phyloP scores from a whole-genome alignment of 2,329 filamentous ascomycete genomes.

The Didymella lethalis region DNA sequence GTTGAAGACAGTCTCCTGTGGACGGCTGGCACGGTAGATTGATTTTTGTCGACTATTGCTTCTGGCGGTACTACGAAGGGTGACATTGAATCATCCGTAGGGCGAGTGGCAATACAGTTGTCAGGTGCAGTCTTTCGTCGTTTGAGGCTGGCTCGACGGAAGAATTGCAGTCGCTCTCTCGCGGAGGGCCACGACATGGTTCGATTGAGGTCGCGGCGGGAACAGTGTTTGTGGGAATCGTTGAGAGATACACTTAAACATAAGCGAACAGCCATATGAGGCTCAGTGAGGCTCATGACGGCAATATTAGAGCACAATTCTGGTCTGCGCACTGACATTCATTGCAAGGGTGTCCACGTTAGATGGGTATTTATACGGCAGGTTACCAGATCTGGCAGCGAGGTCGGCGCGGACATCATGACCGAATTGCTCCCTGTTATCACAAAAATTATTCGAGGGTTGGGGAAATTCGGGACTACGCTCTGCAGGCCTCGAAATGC shows the following conservation, averaged over 20 bases:
- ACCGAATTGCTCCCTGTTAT: neutral
- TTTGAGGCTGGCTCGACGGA: constrained; percentile 2
- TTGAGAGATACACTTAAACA: constrained; percentile 1
- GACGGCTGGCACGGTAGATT: neutral
- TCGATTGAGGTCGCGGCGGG: neutral
- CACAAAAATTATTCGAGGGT: constrained; percentile 1
- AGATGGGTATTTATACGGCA: constrained; percentile 13
- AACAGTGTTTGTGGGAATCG: neutral
- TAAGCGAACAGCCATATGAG: neutral
- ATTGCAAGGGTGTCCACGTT: neutral
- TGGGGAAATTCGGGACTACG: constrained; percentile 7
- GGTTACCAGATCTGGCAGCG: constrained; percentile 7
- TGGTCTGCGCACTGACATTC: neutral
- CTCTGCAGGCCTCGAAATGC: constrained; percentile 6
- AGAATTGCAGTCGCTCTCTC: neutral
- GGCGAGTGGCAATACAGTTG: no score
- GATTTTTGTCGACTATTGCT: neutral
- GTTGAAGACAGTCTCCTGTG: neutral
- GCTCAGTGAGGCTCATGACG: constrained; percentile 3
- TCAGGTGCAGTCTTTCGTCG: neutral
- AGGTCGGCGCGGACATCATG: constrained; percentile 12
- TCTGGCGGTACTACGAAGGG: neutral
- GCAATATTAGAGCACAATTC: neutral
- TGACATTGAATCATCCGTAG: neutral
- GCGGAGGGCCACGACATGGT: constrained; percentile 5